phyloP scores from a whole-genome alignment of 23 red algal genomes.

The Gracilaria vermiculophylla region DNA sequence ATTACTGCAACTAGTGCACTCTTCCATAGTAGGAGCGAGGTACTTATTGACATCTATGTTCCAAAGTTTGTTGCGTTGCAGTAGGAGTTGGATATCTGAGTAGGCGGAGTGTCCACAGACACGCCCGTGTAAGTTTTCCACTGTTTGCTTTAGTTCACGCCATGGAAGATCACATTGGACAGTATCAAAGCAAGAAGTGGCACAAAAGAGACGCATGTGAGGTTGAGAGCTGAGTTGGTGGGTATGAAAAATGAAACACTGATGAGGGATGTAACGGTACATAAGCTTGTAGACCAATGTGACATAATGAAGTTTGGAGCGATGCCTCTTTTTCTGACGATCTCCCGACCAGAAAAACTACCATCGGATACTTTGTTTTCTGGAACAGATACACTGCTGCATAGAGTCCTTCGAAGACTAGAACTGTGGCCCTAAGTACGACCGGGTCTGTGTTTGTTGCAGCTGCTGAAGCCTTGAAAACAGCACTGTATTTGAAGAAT shows the following conservation, averaged over 20 bases:
- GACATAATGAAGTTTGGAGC: no score
- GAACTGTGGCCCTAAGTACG: no score
- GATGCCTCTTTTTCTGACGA: no score
- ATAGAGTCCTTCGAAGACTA: no score
- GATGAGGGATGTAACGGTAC: constrained; percentile 4
- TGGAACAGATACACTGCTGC: no score
- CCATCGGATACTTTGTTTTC: no score
- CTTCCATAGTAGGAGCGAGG: neutral
- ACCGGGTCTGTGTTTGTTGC: no score
- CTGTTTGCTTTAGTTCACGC: neutral
- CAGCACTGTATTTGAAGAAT: no score
- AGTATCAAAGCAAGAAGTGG: neutral
- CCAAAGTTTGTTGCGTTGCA: constrained; percentile 34
- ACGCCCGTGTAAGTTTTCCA: constrained; percentile 13
- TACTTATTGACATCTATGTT: neutral
- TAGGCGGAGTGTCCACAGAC: constrained; percentile 14
- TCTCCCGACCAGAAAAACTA: no score
- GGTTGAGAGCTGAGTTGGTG: neutral
- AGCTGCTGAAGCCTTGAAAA: no score
- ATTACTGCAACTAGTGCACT: constrained; percentile 15
- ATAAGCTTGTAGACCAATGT: no score
- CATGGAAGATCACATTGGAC: neutral
- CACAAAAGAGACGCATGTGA: neutral
- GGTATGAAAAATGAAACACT: neutral
- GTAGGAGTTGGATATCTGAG: neutral